These are phyloP conservation scores for Arthrocladium fulminans DNA, from an alignment of 2,329 filamentous ascomycete genomes.

Conservation along the genomic window DNA sequence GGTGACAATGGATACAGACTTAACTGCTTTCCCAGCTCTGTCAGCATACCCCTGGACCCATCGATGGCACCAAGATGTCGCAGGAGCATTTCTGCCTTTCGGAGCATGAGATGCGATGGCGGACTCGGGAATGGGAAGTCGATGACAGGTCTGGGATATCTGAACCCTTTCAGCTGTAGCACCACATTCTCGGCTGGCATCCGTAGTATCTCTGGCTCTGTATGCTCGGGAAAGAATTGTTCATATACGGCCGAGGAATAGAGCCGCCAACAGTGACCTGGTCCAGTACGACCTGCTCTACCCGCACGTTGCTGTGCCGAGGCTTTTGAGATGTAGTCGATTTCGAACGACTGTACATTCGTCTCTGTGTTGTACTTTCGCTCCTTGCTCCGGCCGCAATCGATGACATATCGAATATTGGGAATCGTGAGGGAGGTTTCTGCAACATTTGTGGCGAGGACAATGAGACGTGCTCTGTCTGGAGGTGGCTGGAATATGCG, in stretches of 20 bases:
- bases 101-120: slow-evolving; percentile 65
- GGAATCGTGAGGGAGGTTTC: slow-evolving; percentile 97
- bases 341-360: slow-evolving; percentile 89
- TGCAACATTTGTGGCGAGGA: slow-evolving; percentile 91
- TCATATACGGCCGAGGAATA: slow-evolving; percentile 92
- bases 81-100: slow-evolving; percentile 76
- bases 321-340: slow-evolving; percentile 96
- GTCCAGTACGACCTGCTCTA: slow-evolving; percentile 88
- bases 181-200: slow-evolving; percentile 92
- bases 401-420: slow-evolving; percentile 89
- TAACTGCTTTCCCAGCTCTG: slow-evolving; percentile 69
- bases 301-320: slow-evolving; percentile 86
- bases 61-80: slow-evolving; percentile 72
- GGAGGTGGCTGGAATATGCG: slow-evolving; percentile 80
- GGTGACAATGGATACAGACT: slow-evolving; percentile 85
- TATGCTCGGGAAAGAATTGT: slow-evolving; percentile 75
- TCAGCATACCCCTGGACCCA: slow-evolving; percentile 62
- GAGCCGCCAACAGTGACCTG: slow-evolving; percentile 88
- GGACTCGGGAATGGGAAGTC: slow-evolving; percentile 96
- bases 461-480: slow-evolving; percentile 72
- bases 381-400: slow-evolving; percentile 86
- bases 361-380: slow-evolving; percentile 78
- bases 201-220: slow-evolving; percentile 77
- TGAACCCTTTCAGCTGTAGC: slow-evolving; percentile 89
- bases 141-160: slow-evolving; percentile 67